Evolutionary conservation across 768 basidiomycete genomes (phyloP), one percentile per base, ranked within the genome.

Genomic region (Mycena polygramma): DNA sequence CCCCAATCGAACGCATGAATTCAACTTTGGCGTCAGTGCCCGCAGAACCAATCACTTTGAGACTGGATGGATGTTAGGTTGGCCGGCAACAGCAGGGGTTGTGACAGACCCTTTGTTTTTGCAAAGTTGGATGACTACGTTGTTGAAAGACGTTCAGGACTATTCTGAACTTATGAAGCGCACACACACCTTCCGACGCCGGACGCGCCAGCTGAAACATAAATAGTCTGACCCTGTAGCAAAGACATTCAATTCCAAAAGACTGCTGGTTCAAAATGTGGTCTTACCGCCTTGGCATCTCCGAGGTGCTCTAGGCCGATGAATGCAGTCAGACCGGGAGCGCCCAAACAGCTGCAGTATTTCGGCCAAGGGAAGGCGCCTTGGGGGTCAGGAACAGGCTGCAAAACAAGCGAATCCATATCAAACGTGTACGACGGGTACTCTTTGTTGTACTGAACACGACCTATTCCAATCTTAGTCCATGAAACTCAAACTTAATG

Each of bases 21-120:
- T 78, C 77, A 5, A 91, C 87, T 78, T 92, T 91, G 46, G 88
- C 87, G 30, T 90, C 88, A 0, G 86, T 85, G 2, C 92, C 89
- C 0, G 89, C 88, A 0, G 87, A 89, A 0, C 85, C 88, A 68
- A 92, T 88, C 36, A 91, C 90, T 71, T 87, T 89, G n/a, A 79
- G 68, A 22, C 79, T 79, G 19, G 76, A 74, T 8, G 37, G 51
- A 10, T 24, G 17, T 37, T 46, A 46, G 45, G 41, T 10, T 41
- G 41, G 36, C 36, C 17, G 22, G 7, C 3, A 37, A 37, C 8
- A 52, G 8, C 30, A 37, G 24, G 35, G 41, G 24, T n/a, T 11
- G 9, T 58, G 7, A 35, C n/a, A 30, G 0, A 70, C 68, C 83
- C 83, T 22, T 81, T 77, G 0, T 68, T 68, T 55, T 85, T 84